Percentiles rank a stretch among this genome's conserved stretches.
These are phyloP conservation scores for Fusarium concolor DNA, from an alignment of 2,329 filamentous ascomycete genomes.

Conservation along the genomic window DNA sequence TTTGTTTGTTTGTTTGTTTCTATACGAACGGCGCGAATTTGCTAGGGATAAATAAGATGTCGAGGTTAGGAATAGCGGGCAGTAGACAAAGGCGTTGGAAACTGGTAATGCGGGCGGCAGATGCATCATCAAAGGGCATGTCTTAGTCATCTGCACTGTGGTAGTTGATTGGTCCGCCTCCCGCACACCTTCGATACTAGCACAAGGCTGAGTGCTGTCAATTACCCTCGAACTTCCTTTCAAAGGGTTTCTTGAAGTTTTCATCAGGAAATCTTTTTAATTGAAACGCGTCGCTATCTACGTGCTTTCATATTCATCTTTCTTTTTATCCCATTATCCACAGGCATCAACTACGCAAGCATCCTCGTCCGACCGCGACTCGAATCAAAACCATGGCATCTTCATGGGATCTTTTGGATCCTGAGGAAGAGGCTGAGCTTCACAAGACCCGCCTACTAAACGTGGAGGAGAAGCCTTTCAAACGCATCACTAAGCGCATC, in stretches of 20 bases:
- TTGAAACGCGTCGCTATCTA: neutral
- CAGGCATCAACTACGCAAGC: neutral
- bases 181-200: conserved; percentile 12
- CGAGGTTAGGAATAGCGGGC: conserved; percentile 6
- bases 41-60: conserved; percentile 4
- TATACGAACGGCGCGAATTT: neutral
- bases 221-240: conserved; percentile 4
- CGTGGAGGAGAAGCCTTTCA: conserved; percentile 93
- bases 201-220: conserved; percentile 41
- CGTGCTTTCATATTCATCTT: neutral
- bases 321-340: neutral
- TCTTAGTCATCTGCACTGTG: conserved; percentile 40
- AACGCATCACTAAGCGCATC: conserved; percentile 85
- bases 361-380: conserved; percentile 7
- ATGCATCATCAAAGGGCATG: conserved; percentile 34
- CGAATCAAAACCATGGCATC: conserved; percentile 48
- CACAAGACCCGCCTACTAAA: conserved; percentile 89
- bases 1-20: neutral
- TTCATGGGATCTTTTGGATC: conserved; percentile 76
- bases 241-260: neutral
- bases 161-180: conserved; percentile 34
- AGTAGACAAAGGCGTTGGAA: conserved; percentile 5
- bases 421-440: conserved; percentile 82
- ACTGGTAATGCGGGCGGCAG: conserved; percentile 12
- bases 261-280: neutral